Evolutionary conservation across 192 early-diverging fungal species (phyloP).

Genomic region (Spizellomyces punctatus): DNA sequence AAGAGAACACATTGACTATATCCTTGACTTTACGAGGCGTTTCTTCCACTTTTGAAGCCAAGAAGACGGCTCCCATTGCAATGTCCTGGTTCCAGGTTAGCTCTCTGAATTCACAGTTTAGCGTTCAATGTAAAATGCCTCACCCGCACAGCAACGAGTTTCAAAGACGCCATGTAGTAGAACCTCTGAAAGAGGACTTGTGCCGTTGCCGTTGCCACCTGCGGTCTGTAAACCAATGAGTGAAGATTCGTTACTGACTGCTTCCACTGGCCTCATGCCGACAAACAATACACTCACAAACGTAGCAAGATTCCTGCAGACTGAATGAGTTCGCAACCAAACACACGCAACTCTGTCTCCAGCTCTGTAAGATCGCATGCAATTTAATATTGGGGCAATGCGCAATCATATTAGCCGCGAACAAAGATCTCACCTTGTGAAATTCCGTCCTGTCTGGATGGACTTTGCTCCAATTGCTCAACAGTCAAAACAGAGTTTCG

Average conservation of each 20-base stretch:
- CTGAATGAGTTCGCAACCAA: slow-evolving; percentile 84
- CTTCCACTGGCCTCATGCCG: neutral
- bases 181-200: slow-evolving; percentile 94
- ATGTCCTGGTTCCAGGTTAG: slow-evolving; percentile 36
- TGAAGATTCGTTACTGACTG: neutral
- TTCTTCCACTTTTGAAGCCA: slow-evolving; percentile 72
- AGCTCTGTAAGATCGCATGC: slow-evolving; percentile 38
- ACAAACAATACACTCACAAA: slow-evolving; percentile 52
- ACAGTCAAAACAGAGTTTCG: slow-evolving; percentile 76
- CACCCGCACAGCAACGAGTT: slow-evolving; percentile 70
- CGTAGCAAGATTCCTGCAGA: slow-evolving; percentile 76
- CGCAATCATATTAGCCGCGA: too few species aligned
- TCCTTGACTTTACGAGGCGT: slow-evolving; percentile 73
- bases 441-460: slow-evolving; percentile 47
- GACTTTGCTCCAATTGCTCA: slow-evolving; percentile 69
- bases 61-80: slow-evolving; percentile 46
- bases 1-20: slow-evolving; percentile 72
- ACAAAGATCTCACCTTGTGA: slow-evolving; percentile 22
- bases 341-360: slow-evolving; percentile 72
- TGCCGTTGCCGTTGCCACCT: slow-evolving; percentile 93
- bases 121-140: neutral
- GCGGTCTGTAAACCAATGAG: slow-evolving; percentile 65
- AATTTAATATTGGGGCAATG: too few species aligned
- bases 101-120: neutral
- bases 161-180: slow-evolving; percentile 80